Conservation (phyloP, 768 basidiomycete species). For the Boletus bicolor region DNA sequence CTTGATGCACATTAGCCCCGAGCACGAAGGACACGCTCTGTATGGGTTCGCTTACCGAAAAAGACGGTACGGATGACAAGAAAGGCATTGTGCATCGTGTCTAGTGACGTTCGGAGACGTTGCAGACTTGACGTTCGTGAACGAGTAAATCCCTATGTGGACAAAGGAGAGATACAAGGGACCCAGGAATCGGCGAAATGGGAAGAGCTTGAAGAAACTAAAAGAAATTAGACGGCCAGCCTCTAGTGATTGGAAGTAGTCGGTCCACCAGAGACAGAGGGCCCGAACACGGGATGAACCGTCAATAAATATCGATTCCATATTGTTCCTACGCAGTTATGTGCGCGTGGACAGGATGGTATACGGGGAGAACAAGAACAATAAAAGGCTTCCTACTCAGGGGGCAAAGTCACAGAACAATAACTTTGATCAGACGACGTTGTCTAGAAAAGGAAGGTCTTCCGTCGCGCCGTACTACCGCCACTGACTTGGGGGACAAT, state of each 20-base stretch:
- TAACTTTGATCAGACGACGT: background rate
- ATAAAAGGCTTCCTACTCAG: slow-evolving; percentile 10
- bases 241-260: slow-evolving; percentile 6
- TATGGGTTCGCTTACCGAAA: slow-evolving; percentile 43
- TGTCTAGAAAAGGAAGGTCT: slow-evolving; percentile 28
- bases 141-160: slow-evolving; percentile 1
- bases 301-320: slow-evolving; percentile 13
- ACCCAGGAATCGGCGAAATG: background rate
- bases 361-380: slow-evolving; percentile 25
- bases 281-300: background rate
- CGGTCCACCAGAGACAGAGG: slow-evolving; percentile 24
- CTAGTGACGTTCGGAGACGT: slow-evolving; percentile 3
- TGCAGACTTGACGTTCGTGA: slow-evolving; percentile 14
- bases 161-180: background rate
- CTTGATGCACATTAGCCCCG: slow-evolving; percentile 14
- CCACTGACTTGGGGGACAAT: background rate
- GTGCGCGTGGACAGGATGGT: background rate
- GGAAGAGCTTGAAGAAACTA: background rate
- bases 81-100: slow-evolving; percentile 49
- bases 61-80: slow-evolving; percentile 54
- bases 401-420: slow-evolving; percentile 12
- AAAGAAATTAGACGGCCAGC: slow-evolving; percentile 11
- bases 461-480: background rate
- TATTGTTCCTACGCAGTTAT: slow-evolving; percentile 4
- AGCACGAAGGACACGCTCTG: background rate